phyloP scores from a whole-genome alignment of 2,329 filamentous ascomycete species.

The Paracoccidioides brasiliensis region DNA sequence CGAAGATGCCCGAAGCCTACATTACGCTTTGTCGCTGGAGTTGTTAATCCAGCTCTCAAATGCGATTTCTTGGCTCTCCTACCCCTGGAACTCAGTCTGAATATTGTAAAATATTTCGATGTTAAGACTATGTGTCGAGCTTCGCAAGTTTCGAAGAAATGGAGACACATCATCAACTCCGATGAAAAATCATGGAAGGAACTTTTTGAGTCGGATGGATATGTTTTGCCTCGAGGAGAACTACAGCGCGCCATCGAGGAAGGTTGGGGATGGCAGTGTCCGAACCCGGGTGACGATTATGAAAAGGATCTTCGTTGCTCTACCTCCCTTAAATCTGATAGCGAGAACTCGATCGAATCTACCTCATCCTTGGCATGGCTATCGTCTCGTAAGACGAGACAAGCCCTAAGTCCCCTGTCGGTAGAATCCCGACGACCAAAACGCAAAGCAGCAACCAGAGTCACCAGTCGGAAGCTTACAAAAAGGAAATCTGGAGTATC shows the following conservation, averaged over 20 bases:
- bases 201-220: slow-evolving; percentile 74
- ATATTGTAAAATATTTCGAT: slow-evolving; percentile 78
- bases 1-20: slow-evolving; percentile 78
- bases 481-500: slow-evolving; percentile 39
- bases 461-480: slow-evolving; percentile 39
- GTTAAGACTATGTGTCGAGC: slow-evolving; percentile 75
- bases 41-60: slow-evolving; percentile 87
- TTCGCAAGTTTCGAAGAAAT: slow-evolving; percentile 86
- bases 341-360: slow-evolving; percentile 19
- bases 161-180: slow-evolving; percentile 79
- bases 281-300: slow-evolving; percentile 57
- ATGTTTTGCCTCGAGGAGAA: slow-evolving; percentile 64
- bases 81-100: slow-evolving; percentile 73
- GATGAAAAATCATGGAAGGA: slow-evolving; percentile 96
- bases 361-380: slow-evolving; percentile 11
- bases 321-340: slow-evolving; percentile 27
- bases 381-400: slow-evolving; percentile 15
- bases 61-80: slow-evolving; percentile 81
- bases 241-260: slow-evolving; percentile 73
- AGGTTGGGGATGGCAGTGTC: slow-evolving; percentile 97
- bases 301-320: slow-evolving; percentile 65
- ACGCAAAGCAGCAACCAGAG: slow-evolving; percentile 36
- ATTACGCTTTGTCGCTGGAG: slow-evolving; percentile 74
- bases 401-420: slow-evolving; percentile 13
- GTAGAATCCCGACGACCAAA: slow-evolving; percentile 24